These are phyloP conservation scores for Septoria linicola DNA, from an alignment of 2,329 filamentous ascomycete genomes.

Conservation along the genomic window DNA sequence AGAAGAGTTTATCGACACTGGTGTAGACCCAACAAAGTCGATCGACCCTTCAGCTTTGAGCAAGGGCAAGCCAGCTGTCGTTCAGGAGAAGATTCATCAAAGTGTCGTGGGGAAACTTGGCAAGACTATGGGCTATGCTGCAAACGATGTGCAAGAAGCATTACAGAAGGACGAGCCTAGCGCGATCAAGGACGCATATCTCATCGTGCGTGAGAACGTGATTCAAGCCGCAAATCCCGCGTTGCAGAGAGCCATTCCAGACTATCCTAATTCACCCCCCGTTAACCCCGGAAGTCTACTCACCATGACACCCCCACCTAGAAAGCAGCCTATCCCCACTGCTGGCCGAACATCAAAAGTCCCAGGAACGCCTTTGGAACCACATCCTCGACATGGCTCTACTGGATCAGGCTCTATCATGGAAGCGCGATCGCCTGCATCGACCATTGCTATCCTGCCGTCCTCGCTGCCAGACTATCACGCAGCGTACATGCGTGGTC, in stretches of 20 bases:
- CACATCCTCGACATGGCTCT: constrained; percentile 47
- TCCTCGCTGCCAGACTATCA: constrained; percentile 90
- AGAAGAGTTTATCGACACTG: constrained; percentile 90
- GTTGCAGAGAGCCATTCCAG: constrained; percentile 45
- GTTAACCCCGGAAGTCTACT: constrained; percentile 17
- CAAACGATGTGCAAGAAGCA: constrained; percentile 91
- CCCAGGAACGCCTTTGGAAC: constrained; percentile 25
- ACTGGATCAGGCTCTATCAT: constrained; percentile 42
- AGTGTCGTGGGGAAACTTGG: constrained; percentile 93
- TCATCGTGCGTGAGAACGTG: constrained; percentile 96
- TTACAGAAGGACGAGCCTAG: constrained; percentile 89
- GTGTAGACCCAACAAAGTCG: constrained; percentile 88
- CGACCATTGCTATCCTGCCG: constrained; percentile 87
- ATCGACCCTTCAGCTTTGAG: constrained; percentile 81
- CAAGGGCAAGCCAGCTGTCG: constrained; percentile 70
- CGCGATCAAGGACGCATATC: constrained; percentile 97
- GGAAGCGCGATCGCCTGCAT: constrained; percentile 51
- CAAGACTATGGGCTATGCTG: constrained; percentile 96
- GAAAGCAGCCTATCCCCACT: constrained; percentile 28
- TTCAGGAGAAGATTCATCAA: constrained; percentile 87
- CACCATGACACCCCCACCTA: constrained; percentile 33
- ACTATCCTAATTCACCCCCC: constrained; percentile 44
- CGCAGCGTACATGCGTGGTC: constrained; percentile 79
- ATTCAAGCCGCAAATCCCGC: constrained; percentile 86
- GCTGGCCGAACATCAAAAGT: constrained; percentile 11